Base-by-base conservation (phyloP, 257 asterid species). In the Fraxinus anomala region DNA sequence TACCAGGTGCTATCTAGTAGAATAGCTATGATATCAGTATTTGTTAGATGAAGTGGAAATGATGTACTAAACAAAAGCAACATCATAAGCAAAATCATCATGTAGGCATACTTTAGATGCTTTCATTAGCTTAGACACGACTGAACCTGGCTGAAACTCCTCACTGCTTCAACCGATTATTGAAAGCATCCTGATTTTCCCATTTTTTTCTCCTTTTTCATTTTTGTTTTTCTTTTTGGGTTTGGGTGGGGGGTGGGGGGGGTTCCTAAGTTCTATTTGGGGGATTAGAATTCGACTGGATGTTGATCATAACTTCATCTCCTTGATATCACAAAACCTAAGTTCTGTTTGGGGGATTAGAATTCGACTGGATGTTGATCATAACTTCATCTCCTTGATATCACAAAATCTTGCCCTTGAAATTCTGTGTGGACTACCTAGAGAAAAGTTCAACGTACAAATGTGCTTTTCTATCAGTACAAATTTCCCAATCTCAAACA, bases 21-120 rank as follows among this genome's bases (percentile, higher is more conserved):
- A 42, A 6, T 8, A 72, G 67, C 17, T 37, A 17, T 12, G 63
- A 17, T 26, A 67, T 34, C 76, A 78, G 26, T 19, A 70, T 42
- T 36, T 51, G 73, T 39, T 42, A 73, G 34, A 75, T 54, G 61
- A 21, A 77, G 6, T 37, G 70, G 33, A 54, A 44, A 65, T 1
- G 77, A 82, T 39, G 42, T 39, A 65, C 71, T 56, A 77, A 42
- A 33, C 67, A 63, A 54, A 70, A 70, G 54, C 42, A 59, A 42
- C 75, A 36, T 47, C 44, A 6, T 72, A 42, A 5, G 75, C 73
- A 28, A 36, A 5, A 0, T 21, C 74, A 42, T 2, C 16, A 40
- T 23, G 23, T 61, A 61, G 13, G 26, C 26, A 59, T 59, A 61
- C 30, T 39, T 51, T 61, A 59, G 51, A 74, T 30, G 23, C 76